A percentile compares a stretch with the other conserved stretches of the same genome.
Evolutionary conservation across 2,329 filamentous ascomycete genomes (phyloP).

Genomic region (Penicillium capsulatum): DNA sequence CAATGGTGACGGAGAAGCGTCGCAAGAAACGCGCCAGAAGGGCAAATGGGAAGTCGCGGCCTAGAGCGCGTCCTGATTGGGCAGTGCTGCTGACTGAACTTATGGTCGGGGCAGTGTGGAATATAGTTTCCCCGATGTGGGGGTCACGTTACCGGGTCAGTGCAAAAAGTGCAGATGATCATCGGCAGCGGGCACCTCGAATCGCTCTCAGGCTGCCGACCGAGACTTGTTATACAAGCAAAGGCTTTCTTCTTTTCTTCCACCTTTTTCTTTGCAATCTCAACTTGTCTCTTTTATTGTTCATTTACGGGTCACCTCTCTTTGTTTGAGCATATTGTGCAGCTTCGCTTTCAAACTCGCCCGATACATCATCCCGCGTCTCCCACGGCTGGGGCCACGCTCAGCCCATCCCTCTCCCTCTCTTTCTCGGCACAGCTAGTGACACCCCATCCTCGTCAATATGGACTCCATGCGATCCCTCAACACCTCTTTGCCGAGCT

Average conservation of each 20-base stretch:
- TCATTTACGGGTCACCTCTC: neutral
- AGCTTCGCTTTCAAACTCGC: neutral
- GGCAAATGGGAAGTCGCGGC: constrained; percentile 16
- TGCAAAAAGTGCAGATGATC: constrained; percentile 27
- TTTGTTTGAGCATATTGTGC: constrained; percentile 7
- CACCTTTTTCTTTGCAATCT: neutral
- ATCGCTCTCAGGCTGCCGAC: constrained; percentile 7
- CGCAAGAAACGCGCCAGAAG: constrained; percentile 23
- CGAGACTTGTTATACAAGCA: too few relatives aligned
- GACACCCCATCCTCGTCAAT: constrained; percentile 10
- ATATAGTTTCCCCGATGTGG: constrained; percentile 31
- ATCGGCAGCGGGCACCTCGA: constrained; percentile 22
- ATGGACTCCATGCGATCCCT: constrained; percentile 65
- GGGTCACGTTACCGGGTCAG: constrained; percentile 39
- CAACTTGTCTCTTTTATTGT: neutral
- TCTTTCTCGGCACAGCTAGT: too few relatives aligned
- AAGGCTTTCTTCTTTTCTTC: neutral
- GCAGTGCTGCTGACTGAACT: neutral
- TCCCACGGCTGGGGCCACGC: neutral
- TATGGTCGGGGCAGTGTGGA: constrained; percentile 15
- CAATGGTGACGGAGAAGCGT: neutral
- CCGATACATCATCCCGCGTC: constrained; percentile 6
- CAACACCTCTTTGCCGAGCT: constrained; percentile 57
- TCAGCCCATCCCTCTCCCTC: neutral
- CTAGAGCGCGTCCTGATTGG: constrained; percentile 37